Percentiles rank a stretch among this genome's conserved stretches.
Conservation (phyloP, 371 early-diverging fungal species). For the Antonospora locustae region DNA sequence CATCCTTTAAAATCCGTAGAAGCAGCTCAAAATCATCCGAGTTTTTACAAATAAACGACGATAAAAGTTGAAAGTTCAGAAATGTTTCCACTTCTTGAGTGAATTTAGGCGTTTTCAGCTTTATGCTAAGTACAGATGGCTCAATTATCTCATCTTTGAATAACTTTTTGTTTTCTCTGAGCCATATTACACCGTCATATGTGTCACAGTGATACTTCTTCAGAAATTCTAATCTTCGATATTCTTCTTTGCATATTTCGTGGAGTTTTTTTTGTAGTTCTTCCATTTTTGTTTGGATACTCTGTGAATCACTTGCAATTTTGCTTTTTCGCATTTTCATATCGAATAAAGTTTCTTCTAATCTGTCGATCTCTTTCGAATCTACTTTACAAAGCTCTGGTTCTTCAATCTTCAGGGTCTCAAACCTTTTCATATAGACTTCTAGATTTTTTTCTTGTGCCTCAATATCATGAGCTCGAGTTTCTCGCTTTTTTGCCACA, state of each 20-base stretch:
- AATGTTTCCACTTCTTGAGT: constrained; percentile 48
- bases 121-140: constrained; percentile 48
- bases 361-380: constrained; percentile 15
- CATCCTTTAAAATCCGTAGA: constrained; percentile 48
- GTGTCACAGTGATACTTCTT: constrained; percentile 51
- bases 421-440: not conserved
- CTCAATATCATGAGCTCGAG: constrained; percentile 1
- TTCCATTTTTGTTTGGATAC: constrained; percentile 35
- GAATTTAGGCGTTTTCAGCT: constrained; percentile 41
- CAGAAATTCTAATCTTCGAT: constrained; percentile 35
- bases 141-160: constrained; percentile 51
- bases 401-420: not conserved
- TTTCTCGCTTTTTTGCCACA: constrained; percentile 20
- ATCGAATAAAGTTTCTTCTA: constrained; percentile 26
- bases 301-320: constrained; percentile 28
- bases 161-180: constrained; percentile 40
- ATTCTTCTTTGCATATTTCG: constrained; percentile 31
- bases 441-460: not conserved
- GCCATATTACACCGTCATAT: constrained; percentile 46
- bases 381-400: not conserved
- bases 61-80: constrained; percentile 45
- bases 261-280: constrained; percentile 24
- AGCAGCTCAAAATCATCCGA: constrained; percentile 45
- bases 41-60: constrained; percentile 52
- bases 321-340: constrained; percentile 21